Evolutionary conservation across 495 filamentous ascomycete species (phyloP).

Genomic region (Aspergillus bertholletiae): DNA sequence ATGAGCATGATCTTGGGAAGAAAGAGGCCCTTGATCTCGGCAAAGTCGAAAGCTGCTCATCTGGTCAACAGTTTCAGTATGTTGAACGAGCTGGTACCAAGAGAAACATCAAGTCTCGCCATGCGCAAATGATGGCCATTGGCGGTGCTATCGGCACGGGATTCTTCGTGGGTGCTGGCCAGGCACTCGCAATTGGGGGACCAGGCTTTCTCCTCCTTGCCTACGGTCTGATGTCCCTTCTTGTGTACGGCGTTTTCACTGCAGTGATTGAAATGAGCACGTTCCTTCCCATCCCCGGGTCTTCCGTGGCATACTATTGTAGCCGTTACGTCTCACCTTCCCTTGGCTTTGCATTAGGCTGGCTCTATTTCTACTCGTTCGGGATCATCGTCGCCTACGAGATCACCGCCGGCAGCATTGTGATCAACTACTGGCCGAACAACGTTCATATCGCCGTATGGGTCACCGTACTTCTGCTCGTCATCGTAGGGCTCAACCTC

Average conservation of each 20-base stretch:
- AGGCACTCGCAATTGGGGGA: slow-evolving; percentile 50
- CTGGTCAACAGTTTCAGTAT: not conserved
- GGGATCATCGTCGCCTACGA: slow-evolving; percentile 62
- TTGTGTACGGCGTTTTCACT: slow-evolving; percentile 54
- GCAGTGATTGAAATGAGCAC: slow-evolving; percentile 55
- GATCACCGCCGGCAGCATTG: slow-evolving; percentile 61
- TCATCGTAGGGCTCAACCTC: slow-evolving; percentile 62
- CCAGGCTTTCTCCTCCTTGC: slow-evolving; percentile 60
- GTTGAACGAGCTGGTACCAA: not conserved
- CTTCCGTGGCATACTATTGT: slow-evolving; percentile 48
- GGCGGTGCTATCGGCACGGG: slow-evolving; percentile 63
- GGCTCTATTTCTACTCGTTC: slow-evolving; percentile 46
- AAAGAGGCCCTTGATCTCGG: not conserved
- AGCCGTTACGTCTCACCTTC: slow-evolving; percentile 48
- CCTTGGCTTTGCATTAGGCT: slow-evolving; percentile 55
- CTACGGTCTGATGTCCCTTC: slow-evolving; percentile 44
- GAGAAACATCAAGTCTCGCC: slow-evolving; percentile 35
- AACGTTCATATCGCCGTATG: slow-evolving; percentile 46
- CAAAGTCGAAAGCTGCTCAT: not conserved
- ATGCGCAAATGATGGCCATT: slow-evolving; percentile 58
- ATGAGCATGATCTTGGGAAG: not conserved
- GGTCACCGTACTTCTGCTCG: slow-evolving; percentile 64
- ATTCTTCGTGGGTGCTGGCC: slow-evolving; percentile 46
- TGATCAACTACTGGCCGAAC: slow-evolving; percentile 65
- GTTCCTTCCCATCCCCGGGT: slow-evolving; percentile 49